Evolutionary conservation across 1,139 yeast species (phyloP).

Genomic region (Pichia sp.): DNA sequence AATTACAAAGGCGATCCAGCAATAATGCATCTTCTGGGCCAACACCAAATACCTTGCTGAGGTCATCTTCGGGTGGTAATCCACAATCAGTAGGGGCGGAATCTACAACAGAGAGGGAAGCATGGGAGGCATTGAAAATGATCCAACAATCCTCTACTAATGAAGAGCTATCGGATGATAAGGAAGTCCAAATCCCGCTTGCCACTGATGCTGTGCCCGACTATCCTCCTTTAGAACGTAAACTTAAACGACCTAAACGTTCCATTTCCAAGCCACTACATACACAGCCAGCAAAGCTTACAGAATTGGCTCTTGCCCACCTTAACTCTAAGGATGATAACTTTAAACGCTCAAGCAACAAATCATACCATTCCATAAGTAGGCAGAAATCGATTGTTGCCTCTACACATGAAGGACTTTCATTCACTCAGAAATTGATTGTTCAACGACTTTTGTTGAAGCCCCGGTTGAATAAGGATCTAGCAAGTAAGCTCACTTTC

Average conservation of each 20-base stretch:
- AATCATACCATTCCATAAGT: not conserved
- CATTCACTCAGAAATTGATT: slow-evolving; percentile 27
- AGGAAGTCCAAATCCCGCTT: not conserved
- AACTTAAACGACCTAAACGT: slow-evolving; percentile 14
- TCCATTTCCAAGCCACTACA: slow-evolving; percentile 1
- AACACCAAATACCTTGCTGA: not conserved
- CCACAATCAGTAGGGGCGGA: not conserved
- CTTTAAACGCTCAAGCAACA: not conserved
- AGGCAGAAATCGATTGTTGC: not conserved
- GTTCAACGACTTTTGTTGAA: slow-evolving; percentile 31
- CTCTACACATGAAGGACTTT: not conserved
- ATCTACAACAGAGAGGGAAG: slow-evolving; percentile 7
- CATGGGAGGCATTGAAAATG: slow-evolving; percentile 18
- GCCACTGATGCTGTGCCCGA: not conserved
- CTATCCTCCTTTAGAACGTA: not conserved
- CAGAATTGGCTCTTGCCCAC: slow-evolving; percentile 23
- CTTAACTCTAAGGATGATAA: slow-evolving; percentile 15
- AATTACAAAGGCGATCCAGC: slow-evolving; percentile 13
- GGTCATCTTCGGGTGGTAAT: not conserved
- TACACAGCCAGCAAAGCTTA: slow-evolving; percentile 12
- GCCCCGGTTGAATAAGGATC: slow-evolving; percentile 22
- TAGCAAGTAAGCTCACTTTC: slow-evolving; percentile 14
- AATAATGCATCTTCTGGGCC: not conserved
- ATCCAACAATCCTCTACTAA: slow-evolving; percentile 2
- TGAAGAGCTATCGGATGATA: not conserved